Evolutionary conservation across 768 basidiomycete species (phyloP).

Genomic region (Strobilomyces dryophilus): DNA sequence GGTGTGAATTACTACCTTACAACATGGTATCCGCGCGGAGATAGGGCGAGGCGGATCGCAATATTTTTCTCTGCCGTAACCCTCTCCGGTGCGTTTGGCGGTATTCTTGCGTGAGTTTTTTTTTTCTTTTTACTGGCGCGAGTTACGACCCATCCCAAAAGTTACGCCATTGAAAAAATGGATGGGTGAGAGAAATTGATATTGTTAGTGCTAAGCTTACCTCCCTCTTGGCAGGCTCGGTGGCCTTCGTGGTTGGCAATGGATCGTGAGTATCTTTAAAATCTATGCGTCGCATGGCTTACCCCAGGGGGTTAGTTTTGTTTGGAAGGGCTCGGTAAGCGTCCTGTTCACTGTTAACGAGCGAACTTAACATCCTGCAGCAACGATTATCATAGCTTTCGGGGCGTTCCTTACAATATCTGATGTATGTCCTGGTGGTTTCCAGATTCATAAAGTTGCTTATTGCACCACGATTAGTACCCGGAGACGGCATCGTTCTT

Average conservation of each 20-base stretch:
- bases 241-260: background rate
- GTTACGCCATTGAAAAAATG: constrained; percentile 1
- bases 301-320: background rate
- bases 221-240: background rate
- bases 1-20: background rate
- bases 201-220: too few relatives aligned
- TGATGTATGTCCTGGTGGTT: background rate
- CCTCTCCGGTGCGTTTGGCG: background rate
- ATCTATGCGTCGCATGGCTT: background rate
- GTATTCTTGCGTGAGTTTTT: background rate
- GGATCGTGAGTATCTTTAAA: background rate
- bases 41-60: background rate
- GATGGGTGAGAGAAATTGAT: background rate
- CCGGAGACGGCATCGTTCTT: background rate
- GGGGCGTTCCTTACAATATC: background rate
- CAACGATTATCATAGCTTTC: background rate
- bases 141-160: background rate
- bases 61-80: background rate
- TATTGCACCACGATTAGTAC: background rate
- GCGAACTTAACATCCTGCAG: background rate
- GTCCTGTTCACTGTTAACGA: background rate
- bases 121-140: background rate
- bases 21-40: background rate
- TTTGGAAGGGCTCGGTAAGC: background rate
- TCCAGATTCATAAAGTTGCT: background rate